Base-by-base conservation (phyloP, 2,329 filamentous ascomycete genomes). In the Cladophialophora exuberans region DNA sequence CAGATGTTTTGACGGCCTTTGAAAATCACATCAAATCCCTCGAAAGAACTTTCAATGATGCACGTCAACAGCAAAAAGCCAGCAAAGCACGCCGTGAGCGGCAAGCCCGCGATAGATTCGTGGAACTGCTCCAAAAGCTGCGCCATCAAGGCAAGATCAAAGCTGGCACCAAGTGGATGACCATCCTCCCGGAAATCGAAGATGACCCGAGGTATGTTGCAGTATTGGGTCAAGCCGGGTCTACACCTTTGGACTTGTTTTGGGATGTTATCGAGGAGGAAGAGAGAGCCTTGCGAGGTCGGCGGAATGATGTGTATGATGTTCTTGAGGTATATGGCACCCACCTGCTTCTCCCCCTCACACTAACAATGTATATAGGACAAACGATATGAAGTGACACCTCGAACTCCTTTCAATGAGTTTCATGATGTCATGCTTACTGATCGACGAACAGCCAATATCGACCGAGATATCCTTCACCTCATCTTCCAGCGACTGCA, bases 201-300 rank as follows among this genome's bases (percentile, higher is more conserved):
- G 79, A 88, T 52, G 94, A 99, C 66, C 82, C 87, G 43, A 89
- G 92, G 62, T 97, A 96, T 72, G 81, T 79, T 64, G 85, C 84
- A 61, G 90, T 96, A 79, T 82, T 92, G 56, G 92, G 91, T 47
- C 90, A 95, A 68, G 74, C 83, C 55, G 92, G 93, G 52, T 96
- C 92, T 3, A 88, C 84, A 3, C 90, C 94, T 11, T 81, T 96
- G 62, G 91, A 97, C 66, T 79, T 99, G 5, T 97, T 99, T 76
- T 97, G 93, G 90, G 94, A 99, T 70, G 79, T 92, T 43, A 81
- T 97, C 22, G 94, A 97, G 70, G 91, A 96, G 70, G 91, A 97
- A 71, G 93, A 99, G 68, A 85, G 89, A 54, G 85, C 87, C n/a
- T 78, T 97, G 43, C 87, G 92, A 58, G 86, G 84, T 45, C 86